Base-by-base conservation (phyloP, 306 rosid species). In the Rosa rugosa region DNA sequence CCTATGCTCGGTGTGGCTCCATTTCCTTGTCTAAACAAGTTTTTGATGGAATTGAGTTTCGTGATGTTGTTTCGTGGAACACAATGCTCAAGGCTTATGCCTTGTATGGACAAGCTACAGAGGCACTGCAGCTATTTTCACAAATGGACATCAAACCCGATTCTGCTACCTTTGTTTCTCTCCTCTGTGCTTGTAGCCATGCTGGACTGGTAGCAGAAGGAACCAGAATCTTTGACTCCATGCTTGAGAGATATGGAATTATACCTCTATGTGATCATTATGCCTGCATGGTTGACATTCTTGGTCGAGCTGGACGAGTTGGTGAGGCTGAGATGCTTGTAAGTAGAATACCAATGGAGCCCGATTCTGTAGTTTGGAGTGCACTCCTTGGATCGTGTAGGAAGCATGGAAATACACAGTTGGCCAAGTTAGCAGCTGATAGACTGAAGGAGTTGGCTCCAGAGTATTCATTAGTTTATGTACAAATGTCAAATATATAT, bases 351-450 rank as follows among this genome's bases (percentile, higher is more conserved):
- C 99, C 99, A 13, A 83, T 92, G 87, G 70, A 92, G 81, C 93
- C 99, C 41, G 97, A 92, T 79, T 89, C 91, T 76, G 97, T 92
- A 77, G 79, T 94, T 72, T 94, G 99, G 97, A 94, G 97, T 81
- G 85, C 97, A 41, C 85, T 94, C 57, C 92, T 94, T 27, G 95
- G 89, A 72, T 92, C 99, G 80, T 94, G 97, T 89, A 80, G 91
- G 80, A 94, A 94, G 90, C 89, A 94, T 69, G 88, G 95, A 16
- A 84, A 85, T 68, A 81, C 91, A 41, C 76, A 51, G 80, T 69
- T 92, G 87, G 99, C 99, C 74, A 81, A 89, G 83, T 71, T 92
- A 68, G 97, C 93, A 49, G 89, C 93, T 31, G 85, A 88, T 81
- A 92, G 90, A 76, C 78, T 92, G 76, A 88, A 83, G 72, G 90